Conservation (phyloP, 306 rosid species). For the Vicia faba region DNA sequence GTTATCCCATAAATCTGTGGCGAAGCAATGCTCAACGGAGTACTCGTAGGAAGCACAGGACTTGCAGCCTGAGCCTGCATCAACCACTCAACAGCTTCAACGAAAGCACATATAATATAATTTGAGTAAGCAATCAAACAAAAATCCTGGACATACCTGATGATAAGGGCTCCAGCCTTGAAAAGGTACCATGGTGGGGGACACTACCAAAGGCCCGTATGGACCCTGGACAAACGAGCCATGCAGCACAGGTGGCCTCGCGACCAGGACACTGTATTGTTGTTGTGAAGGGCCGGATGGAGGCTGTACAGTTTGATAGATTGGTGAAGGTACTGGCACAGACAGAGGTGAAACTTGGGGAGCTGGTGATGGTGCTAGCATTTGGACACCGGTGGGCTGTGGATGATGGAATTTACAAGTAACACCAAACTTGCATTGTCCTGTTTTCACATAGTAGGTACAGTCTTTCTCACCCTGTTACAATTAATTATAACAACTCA, state of each 20-base stretch:
- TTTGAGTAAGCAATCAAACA: constrained; percentile 30
- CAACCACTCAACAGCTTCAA: constrained; percentile 42
- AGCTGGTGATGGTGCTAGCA: constrained; percentile 59
- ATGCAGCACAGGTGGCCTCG: constrained; percentile 80
- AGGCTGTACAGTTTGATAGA: constrained; percentile 71
- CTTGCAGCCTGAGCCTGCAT: constrained; percentile 68
- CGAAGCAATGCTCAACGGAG: constrained; percentile 60
- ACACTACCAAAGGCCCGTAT: constrained; percentile 72
- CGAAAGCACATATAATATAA: constrained; percentile 34
- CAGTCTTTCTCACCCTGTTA: constrained; percentile 96
- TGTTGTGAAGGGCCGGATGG: constrained; percentile 77
- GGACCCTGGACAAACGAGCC: constrained; percentile 77
- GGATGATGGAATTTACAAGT: constrained; percentile 98
- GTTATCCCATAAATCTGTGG: constrained; percentile 67
- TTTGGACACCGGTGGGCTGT: constrained; percentile 63
- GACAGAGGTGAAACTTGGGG: constrained; percentile 62
- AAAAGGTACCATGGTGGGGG: constrained; percentile 80
- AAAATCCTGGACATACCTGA: constrained; percentile 55
- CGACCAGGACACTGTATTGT: constrained; percentile 72
- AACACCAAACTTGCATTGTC: constrained; percentile 91
- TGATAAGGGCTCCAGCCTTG: constrained; percentile 83
- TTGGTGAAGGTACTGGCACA: constrained; percentile 51
- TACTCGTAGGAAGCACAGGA: constrained; percentile 67
- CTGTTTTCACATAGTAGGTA: constrained; percentile 90
- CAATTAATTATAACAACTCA: constrained; percentile 30